These are phyloP conservation scores for Dichotomopilus funicola DNA, from an alignment of 2,329 filamentous ascomycete genomes.

Conservation along the genomic window DNA sequence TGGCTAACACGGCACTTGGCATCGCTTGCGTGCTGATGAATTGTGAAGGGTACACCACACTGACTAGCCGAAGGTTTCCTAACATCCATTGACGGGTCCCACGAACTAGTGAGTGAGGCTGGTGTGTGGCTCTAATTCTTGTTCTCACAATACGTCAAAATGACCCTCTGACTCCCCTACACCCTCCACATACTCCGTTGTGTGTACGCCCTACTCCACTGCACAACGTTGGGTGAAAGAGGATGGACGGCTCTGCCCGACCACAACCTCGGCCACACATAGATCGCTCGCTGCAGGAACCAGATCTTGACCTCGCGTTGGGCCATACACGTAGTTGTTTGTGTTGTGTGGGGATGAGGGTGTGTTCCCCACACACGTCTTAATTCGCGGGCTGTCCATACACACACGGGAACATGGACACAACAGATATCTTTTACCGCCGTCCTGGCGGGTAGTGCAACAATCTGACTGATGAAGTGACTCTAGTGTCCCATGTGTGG, in stretches of 20 bases:
- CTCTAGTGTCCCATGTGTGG: background rate
- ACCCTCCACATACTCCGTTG: no score
- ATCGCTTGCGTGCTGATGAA: no score
- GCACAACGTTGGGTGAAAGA: background rate
- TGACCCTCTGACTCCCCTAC: background rate
- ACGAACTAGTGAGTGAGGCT: no score
- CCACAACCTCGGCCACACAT: background rate
- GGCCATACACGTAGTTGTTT: background rate
- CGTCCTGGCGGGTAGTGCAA: constrained; percentile 3
- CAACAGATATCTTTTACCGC: constrained; percentile 2
- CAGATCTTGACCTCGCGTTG: constrained; percentile 2
- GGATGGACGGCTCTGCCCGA: background rate
- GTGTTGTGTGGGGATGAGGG: no score
- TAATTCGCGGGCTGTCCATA: no score
- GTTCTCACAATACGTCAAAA: background rate
- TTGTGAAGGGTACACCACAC: no score
- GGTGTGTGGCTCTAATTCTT: no score
- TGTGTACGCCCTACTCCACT: background rate
- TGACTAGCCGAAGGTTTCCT: no score
- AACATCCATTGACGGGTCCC: no score
- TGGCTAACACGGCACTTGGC: no score
- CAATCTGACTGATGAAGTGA: background rate
- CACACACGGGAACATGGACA: background rate
- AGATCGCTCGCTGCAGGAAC: constrained; percentile 7
- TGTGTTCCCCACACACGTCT: no score